Conservation (phyloP, 306 rosid genomes). For the Pachyrhizus erosus region DNA sequence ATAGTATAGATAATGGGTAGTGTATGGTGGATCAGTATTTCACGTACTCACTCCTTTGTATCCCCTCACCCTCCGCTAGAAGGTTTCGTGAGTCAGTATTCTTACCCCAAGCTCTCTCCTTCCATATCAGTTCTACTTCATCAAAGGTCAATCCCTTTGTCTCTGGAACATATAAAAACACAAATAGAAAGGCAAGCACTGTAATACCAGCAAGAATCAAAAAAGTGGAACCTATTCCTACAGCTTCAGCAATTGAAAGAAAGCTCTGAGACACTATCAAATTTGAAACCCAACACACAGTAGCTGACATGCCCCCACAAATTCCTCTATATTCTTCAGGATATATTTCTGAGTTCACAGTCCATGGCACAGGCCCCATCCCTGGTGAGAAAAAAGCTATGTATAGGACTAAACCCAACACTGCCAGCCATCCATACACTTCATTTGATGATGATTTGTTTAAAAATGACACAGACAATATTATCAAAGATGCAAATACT, state of each 20-base stretch:
- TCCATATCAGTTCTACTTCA: conserved; percentile 85
- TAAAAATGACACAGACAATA: conserved; percentile 61
- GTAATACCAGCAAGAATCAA: conserved; percentile 66
- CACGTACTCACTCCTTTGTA: too few relatives aligned
- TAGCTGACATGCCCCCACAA: conserved; percentile 92
- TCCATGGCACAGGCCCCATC: conserved; percentile 97
- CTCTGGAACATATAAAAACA: conserved; percentile 66
- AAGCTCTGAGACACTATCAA: conserved; percentile 74
- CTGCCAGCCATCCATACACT: conserved; percentile 70
- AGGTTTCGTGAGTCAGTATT: conserved; percentile 52
- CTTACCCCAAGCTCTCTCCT: conserved; percentile 75
- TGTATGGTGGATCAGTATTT: too few relatives aligned
- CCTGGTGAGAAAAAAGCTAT: conserved; percentile 80
- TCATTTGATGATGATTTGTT: conserved; percentile 46
- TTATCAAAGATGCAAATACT: conserved; percentile 61
- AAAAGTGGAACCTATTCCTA: conserved; percentile 73
- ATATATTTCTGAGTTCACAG: conserved; percentile 87
- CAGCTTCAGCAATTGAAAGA: conserved; percentile 63
- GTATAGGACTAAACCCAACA: conserved; percentile 67
- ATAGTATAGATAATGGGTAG: too few relatives aligned
- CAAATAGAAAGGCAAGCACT: conserved; percentile 64
- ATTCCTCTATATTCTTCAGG: conserved; percentile 82
- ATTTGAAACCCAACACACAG: conserved; percentile 83
- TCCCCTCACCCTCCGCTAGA: conserved; percentile 55
- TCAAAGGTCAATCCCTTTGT: conserved; percentile 83